phyloP scores from a whole-genome alignment of 1,284 basidiomycete species.

The Fomitopsis schrenkii region DNA sequence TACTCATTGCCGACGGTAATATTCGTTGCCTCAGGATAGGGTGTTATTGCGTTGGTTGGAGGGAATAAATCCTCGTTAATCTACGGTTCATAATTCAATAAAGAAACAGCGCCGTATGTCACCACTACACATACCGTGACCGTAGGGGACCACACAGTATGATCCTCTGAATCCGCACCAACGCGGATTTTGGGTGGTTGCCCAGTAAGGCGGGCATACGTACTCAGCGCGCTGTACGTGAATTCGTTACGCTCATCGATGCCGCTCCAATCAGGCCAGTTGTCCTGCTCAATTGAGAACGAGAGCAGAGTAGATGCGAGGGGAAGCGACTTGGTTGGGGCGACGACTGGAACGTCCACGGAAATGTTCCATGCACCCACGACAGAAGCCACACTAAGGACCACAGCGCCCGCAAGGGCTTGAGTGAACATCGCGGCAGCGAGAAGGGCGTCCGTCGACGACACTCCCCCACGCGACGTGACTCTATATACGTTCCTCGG shows the following conservation, averaged over 20 bases:
- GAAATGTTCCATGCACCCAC: slow-evolving; percentile 13
- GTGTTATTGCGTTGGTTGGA: slow-evolving; percentile 37
- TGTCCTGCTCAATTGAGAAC: slow-evolving; percentile 67
- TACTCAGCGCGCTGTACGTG: slow-evolving; percentile 53
- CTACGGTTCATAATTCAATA: neutral
- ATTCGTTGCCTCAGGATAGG: slow-evolving; percentile 58
- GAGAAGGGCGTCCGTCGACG: neutral
- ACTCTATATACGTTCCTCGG: neutral
- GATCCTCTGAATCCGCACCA: slow-evolving; percentile 62
- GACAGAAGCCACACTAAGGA: neutral
- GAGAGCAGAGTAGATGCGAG: slow-evolving; percentile 41
- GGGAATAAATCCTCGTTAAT: slow-evolving; percentile 37
- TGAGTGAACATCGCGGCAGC: neutral
- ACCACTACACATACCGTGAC: slow-evolving; percentile 35
- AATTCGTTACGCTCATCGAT: slow-evolving; percentile 46
- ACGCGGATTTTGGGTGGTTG: slow-evolving; percentile 56
- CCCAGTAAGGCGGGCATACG: slow-evolving; percentile 50
- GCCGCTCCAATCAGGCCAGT: slow-evolving; percentile 64
- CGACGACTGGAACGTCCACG: slow-evolving; percentile 20
- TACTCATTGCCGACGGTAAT: slow-evolving; percentile 55
- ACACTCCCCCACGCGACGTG: neutral
- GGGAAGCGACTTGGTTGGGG: slow-evolving; percentile 18
- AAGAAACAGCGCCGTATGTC: neutral
- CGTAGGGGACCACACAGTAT: slow-evolving; percentile 46
- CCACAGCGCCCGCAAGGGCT: neutral